These are phyloP conservation scores for Groenewaldozyma salmanticensis DNA, from an alignment of 805 yeast species.

Conservation along the genomic window DNA sequence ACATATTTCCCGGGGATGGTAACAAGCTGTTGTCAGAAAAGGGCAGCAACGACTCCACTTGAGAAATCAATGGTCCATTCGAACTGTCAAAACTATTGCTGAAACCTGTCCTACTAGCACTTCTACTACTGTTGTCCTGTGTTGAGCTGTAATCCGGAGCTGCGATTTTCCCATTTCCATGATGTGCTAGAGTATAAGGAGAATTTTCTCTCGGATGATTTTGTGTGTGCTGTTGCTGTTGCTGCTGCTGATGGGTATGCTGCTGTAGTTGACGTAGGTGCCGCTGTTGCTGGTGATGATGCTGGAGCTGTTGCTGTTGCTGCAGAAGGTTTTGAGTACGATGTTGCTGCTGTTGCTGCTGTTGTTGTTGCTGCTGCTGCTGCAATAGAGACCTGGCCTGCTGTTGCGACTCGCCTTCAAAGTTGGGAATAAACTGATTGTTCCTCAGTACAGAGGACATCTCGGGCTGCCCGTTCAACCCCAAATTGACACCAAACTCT, in stretches of 20 bases:
- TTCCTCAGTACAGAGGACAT: neutral
- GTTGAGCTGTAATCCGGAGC: no score
- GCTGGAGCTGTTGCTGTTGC: slow-evolving; percentile 10
- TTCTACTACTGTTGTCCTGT: no score
- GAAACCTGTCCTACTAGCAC: neutral
- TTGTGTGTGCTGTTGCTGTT: no score
- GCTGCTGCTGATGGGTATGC: no score
- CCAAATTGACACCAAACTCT: no score
- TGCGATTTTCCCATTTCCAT: no score
- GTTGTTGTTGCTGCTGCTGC: slow-evolving; percentile 9
- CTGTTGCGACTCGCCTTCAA: slow-evolving; percentile 12
- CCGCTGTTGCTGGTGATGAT: slow-evolving; percentile 7
- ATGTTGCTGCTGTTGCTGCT: slow-evolving; percentile 5
- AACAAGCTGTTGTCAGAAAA: neutral
- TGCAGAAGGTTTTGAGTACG: no score
- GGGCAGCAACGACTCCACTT: slow-evolving; percentile 4
- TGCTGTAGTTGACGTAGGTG: slow-evolving; percentile 8
- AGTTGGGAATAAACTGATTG: slow-evolving; percentile 8
- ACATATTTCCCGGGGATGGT: neutral
- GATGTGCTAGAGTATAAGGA: no score
- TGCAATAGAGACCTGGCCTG: slow-evolving; percentile 10
- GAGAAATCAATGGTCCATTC: neutral
- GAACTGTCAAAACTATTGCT: neutral
- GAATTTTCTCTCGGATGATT: no score
- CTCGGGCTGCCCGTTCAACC: no score